Evolutionary conservation across 768 basidiomycete species (phyloP).

Genomic region (Collybia sordida): DNA sequence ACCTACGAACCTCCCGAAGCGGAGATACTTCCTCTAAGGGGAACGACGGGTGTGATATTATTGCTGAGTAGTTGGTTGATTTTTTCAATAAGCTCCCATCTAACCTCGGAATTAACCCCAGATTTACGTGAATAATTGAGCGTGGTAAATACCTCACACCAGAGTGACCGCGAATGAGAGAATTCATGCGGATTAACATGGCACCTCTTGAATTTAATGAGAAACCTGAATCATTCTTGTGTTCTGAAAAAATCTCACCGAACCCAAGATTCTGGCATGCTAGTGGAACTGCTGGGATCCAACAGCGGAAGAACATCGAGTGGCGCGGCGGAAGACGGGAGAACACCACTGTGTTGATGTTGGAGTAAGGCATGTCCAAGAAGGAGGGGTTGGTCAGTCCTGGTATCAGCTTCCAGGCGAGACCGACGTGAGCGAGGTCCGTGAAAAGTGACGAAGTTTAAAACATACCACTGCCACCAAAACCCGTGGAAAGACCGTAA

Average conservation of each 20-base stretch:
- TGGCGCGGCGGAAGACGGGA: conserved; percentile 52
- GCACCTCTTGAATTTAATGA: conserved; percentile 43
- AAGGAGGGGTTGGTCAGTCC: conserved; percentile 69
- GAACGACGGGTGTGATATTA: conserved; percentile 78
- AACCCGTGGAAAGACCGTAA: conserved; percentile 82
- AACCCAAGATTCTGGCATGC: conserved; percentile 88
- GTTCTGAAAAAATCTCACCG: conserved; percentile 27
- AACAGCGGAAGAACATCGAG: conserved; percentile 63
- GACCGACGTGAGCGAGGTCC: too few relatives aligned
- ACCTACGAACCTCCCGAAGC: conserved; percentile 67
- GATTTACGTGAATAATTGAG: too few relatives aligned
- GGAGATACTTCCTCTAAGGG: conserved; percentile 80
- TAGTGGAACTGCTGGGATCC: conserved; percentile 64
- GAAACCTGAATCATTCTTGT: too few relatives aligned
- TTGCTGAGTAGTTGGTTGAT: conserved; percentile 72
- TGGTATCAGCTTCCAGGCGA: conserved; percentile 58
- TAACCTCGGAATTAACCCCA: too few relatives aligned
- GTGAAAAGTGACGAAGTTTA: too few relatives aligned
- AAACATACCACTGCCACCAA: conserved; percentile 65
- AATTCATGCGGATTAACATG: conserved; percentile 86
- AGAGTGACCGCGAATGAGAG: conserved; percentile 85
- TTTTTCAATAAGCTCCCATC: conserved; percentile 63
- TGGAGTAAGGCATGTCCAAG: conserved; percentile 85
- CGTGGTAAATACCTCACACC: conserved; percentile 61
- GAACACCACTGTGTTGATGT: conserved; percentile 76